Evolutionary conservation across 2,329 filamentous ascomycete genomes (phyloP).

Genomic region (Pestalotiopsis sp.): DNA sequence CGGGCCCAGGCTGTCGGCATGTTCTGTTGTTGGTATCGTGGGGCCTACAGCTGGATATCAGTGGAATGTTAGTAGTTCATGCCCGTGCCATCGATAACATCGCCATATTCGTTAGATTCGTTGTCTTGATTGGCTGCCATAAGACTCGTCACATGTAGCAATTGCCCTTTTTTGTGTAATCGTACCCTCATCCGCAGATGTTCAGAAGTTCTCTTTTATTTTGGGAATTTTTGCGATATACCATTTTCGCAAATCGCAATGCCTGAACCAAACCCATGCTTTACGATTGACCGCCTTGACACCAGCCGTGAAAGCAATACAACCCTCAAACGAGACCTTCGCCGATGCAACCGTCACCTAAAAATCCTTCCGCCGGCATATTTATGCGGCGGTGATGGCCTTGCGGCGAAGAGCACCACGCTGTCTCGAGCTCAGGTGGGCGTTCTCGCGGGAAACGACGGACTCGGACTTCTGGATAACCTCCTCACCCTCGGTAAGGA

Average conservation of each 20-base stretch:
- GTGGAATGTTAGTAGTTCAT: no score
- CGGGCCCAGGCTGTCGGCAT: no score
- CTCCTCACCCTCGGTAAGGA: slow-evolving; percentile 97
- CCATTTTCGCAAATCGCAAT: slow-evolving; percentile 30
- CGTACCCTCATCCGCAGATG: slow-evolving; percentile 9
- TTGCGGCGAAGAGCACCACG: slow-evolving; percentile 71
- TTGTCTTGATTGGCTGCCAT: slow-evolving; percentile 11
- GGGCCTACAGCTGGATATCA: no score
- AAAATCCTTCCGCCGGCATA: slow-evolving; percentile 12
- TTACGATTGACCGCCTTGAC: slow-evolving; percentile 37
- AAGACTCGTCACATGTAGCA: slow-evolving; percentile 11
- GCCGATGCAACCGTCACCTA: slow-evolving; percentile 28
- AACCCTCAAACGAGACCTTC: slow-evolving; percentile 28
- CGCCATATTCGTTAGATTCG: background rate
- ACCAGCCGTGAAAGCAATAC: slow-evolving; percentile 38
- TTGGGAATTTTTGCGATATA: slow-evolving; percentile 11
- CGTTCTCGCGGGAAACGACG: slow-evolving; percentile 61
- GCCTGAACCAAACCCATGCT: slow-evolving; percentile 40
- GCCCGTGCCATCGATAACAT: no score
- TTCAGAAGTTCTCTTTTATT: slow-evolving; percentile 15
- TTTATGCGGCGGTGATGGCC: slow-evolving; percentile 68
- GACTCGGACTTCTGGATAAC: slow-evolving; percentile 86
- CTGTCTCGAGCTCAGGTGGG: slow-evolving; percentile 86
- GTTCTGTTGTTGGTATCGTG: no score
- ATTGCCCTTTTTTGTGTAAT: background rate